Evolutionary conservation across 768 basidiomycete genomes (phyloP), one percentile per base, ranked within the genome.

Genomic region (Rubroboletus pulcherrimus): DNA sequence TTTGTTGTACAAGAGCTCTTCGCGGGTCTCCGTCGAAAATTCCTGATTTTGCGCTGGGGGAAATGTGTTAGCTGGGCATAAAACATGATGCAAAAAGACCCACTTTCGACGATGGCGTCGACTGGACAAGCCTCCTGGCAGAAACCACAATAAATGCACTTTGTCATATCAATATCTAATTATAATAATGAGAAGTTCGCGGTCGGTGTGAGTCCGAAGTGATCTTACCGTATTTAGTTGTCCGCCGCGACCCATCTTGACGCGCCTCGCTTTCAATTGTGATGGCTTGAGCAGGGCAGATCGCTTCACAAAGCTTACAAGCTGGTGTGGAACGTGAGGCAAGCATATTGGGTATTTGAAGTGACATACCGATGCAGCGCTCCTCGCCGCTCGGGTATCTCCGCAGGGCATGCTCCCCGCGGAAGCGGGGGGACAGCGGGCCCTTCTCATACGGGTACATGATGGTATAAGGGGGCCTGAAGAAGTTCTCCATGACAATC

Each of bases 131-230:
- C 97, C 76, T 98, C 97, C 74, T 98, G 96, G 73, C 97, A 98
- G 81, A 98, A 98, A 51, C 97, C 97, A 74, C 97, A 99, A 79
- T 99, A 99, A 67, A 99, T 99, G 76, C 97, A 98, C 80, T 95
- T 98, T 56, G 97, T 99, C 97, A 99, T 99, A 73, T 99, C 97
- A 66, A 98, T 94, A 75, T 98, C 93, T 95, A 61, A 30, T 50
- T 49, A 45, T 41, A 6, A 31, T 29, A 10, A 39, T 52, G 48
- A 56, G 33, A 31, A 24, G 1, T 9, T 30, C 9, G n/a, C 29
- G 3, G 39, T 33, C 9, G 11, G 35, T 31, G 29, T 15, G 40
- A 55, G 39, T 44, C 33, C 5, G 26, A 54, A 56, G 26, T 38
- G 38, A 51, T 26, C 82, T 51, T 52, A 89, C 93, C 97, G 66